These are phyloP conservation scores for Phytopythium helicoides DNA, from an alignment of 352 stramenopile genomes.

Conservation along the genomic window DNA sequence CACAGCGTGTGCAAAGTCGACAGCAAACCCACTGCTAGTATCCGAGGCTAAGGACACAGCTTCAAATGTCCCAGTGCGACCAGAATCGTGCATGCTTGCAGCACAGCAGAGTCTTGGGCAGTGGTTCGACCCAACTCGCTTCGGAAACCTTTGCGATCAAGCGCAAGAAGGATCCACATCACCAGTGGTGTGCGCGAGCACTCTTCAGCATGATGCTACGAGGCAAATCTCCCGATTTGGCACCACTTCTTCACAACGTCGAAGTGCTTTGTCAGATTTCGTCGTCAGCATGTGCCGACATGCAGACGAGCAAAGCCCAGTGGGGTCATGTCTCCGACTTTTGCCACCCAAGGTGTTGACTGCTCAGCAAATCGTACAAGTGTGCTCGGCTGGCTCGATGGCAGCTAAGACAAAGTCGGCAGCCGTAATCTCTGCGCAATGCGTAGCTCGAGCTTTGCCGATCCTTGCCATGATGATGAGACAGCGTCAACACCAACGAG, in stretches of 20 bases:
- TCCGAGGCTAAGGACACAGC: neutral
- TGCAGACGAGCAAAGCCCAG: slow-evolving; percentile 15
- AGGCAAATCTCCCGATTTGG: too few relatives aligned
- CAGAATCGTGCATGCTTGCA: slow-evolving; percentile 42
- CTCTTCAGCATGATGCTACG: neutral
- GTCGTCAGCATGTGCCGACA: slow-evolving; percentile 26
- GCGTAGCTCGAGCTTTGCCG: slow-evolving; percentile 7
- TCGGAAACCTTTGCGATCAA: slow-evolving; percentile 31
- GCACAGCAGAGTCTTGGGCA: slow-evolving; percentile 32
- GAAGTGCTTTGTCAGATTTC: slow-evolving; percentile 6
- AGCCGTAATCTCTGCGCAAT: slow-evolving; percentile 1
- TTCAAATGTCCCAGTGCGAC: slow-evolving; percentile 2
- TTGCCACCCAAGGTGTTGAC: slow-evolving; percentile 19
- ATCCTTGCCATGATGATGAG: slow-evolving; percentile 6
- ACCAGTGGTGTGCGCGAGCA: slow-evolving; percentile 33
- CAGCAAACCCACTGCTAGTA: neutral
- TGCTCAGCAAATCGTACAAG: slow-evolving; percentile 13
- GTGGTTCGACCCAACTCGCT: slow-evolving; percentile 39
- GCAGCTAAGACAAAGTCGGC: too few relatives aligned
- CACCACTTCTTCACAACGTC: slow-evolving; percentile 1
- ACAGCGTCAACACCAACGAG: neutral
- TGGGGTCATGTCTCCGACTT: slow-evolving; percentile 26
- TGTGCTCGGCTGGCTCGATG: slow-evolving; percentile 20
- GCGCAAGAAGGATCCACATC: slow-evolving; percentile 4
- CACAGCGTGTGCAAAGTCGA: slow-evolving; percentile 26